phyloP scores from a whole-genome alignment of 306 rosid genomes.

The Gastrolobium villosum region DNA sequence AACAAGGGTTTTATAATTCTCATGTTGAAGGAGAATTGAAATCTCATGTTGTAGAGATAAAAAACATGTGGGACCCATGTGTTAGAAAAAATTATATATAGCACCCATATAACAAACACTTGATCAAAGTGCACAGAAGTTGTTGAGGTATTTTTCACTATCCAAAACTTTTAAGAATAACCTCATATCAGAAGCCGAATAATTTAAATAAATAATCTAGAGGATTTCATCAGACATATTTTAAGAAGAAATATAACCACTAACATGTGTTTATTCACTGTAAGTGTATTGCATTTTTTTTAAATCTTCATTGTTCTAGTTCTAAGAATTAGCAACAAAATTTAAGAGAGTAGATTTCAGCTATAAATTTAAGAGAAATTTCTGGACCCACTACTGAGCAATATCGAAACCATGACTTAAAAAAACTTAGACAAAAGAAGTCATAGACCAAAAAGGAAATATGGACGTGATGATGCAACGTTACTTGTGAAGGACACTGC shows the following conservation, averaged over 20 bases:
- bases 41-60: no score
- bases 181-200: not conserved
- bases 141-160: conserved; percentile 2
- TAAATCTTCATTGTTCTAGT: not conserved
- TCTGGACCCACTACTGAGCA: conserved; percentile 29
- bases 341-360: conserved; percentile 14
- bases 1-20: no score
- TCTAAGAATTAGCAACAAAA: conserved; percentile 34
- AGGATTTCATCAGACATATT: not conserved
- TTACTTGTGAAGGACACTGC: conserved; percentile 81
- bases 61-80: no score
- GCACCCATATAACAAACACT: no score
- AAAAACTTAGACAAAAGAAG: not conserved
- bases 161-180: not conserved
- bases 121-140: conserved; percentile 14
- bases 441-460: conserved; percentile 33
- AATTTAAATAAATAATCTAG: not conserved
- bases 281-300: not conserved
- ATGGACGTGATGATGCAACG: conserved; percentile 48
- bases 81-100: no score
- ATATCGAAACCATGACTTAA: not conserved
- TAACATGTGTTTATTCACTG: not conserved
- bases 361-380: not conserved
- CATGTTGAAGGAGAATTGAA: no score
- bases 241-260: conserved; percentile 23